These are phyloP conservation scores for Cryphonectria naterciae DNA, from an alignment of 2,329 filamentous ascomycete genomes.

Conservation along the genomic window DNA sequence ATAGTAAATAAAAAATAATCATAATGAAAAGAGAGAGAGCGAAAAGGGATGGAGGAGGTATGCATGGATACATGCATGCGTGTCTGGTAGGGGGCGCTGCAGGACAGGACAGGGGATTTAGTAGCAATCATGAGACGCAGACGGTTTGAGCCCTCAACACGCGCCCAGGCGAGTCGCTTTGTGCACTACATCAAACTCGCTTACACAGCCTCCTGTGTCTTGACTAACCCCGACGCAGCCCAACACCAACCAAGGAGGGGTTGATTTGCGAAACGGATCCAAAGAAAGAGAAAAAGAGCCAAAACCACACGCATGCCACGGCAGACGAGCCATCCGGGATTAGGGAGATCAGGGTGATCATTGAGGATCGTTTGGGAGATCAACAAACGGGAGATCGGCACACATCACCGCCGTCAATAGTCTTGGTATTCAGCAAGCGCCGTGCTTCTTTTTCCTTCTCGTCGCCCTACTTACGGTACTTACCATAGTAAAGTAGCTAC, in stretches of 20 bases:
- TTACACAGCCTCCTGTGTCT: constrained; percentile 2
- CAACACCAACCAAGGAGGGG: no score
- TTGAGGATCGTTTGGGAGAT: not conserved
- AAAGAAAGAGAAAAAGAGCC: not conserved
- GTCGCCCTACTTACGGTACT: no score
- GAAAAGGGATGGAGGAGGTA: not conserved
- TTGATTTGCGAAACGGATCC: not conserved
- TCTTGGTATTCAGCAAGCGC: not conserved
- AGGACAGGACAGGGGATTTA: not conserved
- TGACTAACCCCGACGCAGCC: not conserved
- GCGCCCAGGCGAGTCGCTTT: not conserved
- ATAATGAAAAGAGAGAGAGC: not conserved
- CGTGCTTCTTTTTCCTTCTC: not conserved
- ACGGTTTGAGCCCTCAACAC: constrained; percentile 18
- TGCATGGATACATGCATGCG: not conserved
- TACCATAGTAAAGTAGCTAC: no score
- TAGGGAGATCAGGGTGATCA: constrained; percentile 3
- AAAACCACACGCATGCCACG: not conserved
- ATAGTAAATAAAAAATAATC: not conserved
- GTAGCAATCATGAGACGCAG: constrained; percentile 12
- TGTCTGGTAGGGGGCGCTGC: not conserved
- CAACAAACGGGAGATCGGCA: constrained; percentile 15
- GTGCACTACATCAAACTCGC: constrained; percentile 16
- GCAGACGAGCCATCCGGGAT: not conserved
- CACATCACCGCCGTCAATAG: not conserved